Percentiles rank a stretch among this genome's conserved stretches.
Evolutionary conservation across 2,329 filamentous ascomycete genomes (phyloP).

Genomic region (Penicillium verrucosum): DNA sequence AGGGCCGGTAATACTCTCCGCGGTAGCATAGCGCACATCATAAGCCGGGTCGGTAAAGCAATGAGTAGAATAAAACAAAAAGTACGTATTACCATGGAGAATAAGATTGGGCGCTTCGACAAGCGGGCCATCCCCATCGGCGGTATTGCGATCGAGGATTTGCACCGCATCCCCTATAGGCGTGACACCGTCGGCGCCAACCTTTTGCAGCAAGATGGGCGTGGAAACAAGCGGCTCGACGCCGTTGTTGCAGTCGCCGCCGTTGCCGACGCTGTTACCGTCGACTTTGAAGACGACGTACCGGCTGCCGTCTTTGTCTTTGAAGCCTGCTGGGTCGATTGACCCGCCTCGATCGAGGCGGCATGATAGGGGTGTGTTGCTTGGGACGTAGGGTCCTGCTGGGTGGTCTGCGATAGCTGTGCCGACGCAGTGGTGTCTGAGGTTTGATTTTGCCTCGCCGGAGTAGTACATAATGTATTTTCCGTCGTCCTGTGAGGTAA

Average conservation of each 20-base stretch:
- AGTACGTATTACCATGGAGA: conserved; percentile 47
- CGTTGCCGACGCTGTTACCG: conserved; percentile 55
- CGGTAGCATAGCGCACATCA: conserved; percentile 59
- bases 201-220: conserved; percentile 42
- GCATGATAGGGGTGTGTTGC: conserved; percentile 52
- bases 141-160: conserved; percentile 55
- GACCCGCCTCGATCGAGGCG: conserved; percentile 54
- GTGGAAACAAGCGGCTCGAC: conserved; percentile 35
- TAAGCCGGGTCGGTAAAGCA: conserved; percentile 56
- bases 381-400: conserved; percentile 53
- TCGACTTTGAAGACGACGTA: conserved; percentile 67
- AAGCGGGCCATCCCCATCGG: conserved; percentile 60
- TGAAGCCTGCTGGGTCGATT: conserved; percentile 62
- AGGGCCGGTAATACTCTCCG: conserved; percentile 37
- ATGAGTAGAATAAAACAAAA: conserved; percentile 62
- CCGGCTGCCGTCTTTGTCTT: conserved; percentile 52
- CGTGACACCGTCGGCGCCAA: conserved; percentile 50
- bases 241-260: conserved; percentile 49
- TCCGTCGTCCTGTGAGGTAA: conserved; percentile 38
- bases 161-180: conserved; percentile 52
- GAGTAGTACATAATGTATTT: conserved; percentile 61
- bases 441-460: conserved; percentile 43
- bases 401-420: conserved; percentile 49
- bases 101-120: conserved; percentile 61
- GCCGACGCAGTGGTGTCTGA: conserved; percentile 57